Percentiles rank a stretch among this genome's conserved stretches.
Conservation (phyloP, 2,329 filamentous ascomycete species). For the Neoarthrinium moseri region DNA sequence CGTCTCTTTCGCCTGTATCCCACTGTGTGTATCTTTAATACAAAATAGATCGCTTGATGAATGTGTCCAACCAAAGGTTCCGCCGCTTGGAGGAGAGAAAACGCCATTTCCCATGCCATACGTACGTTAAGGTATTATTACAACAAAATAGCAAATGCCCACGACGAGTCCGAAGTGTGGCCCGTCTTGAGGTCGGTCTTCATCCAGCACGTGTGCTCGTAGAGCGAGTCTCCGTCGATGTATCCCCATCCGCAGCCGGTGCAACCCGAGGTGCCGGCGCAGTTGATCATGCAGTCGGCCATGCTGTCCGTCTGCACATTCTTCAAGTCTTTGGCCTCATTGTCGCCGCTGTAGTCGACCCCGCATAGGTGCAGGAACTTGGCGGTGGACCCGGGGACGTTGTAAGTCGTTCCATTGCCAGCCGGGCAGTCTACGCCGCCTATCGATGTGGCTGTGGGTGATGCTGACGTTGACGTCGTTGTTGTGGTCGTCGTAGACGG, state of each 20-base stretch:
- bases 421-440: constrained; percentile 36
- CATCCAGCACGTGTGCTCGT: constrained; percentile 41
- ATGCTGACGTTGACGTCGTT: constrained; percentile 6
- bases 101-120: too few relatives aligned
- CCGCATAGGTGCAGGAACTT: constrained; percentile 44
- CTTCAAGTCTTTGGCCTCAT: constrained; percentile 27
- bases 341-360: constrained; percentile 40
- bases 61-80: too few relatives aligned
- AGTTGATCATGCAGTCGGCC: constrained; percentile 43
- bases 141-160: constrained; percentile 42
- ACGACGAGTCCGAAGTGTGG: constrained; percentile 31
- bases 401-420: constrained; percentile 42
- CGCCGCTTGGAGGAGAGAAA: too few relatives aligned
- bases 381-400: constrained; percentile 37
- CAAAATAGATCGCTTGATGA: too few relatives aligned
- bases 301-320: constrained; percentile 35
- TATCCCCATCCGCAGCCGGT: constrained; percentile 45
- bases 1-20: too few relatives aligned
- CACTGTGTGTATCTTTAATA: too few relatives aligned
- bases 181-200: constrained; percentile 35
- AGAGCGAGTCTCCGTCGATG: constrained; percentile 35
- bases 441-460: constrained; percentile 10
- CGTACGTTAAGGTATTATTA: too few relatives aligned
- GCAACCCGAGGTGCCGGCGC: constrained; percentile 37
- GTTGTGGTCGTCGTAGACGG: constrained; percentile 1